Evolutionary conservation across 2,329 filamentous ascomycete genomes (phyloP).

Genomic region (Diaporthe sp.): DNA sequence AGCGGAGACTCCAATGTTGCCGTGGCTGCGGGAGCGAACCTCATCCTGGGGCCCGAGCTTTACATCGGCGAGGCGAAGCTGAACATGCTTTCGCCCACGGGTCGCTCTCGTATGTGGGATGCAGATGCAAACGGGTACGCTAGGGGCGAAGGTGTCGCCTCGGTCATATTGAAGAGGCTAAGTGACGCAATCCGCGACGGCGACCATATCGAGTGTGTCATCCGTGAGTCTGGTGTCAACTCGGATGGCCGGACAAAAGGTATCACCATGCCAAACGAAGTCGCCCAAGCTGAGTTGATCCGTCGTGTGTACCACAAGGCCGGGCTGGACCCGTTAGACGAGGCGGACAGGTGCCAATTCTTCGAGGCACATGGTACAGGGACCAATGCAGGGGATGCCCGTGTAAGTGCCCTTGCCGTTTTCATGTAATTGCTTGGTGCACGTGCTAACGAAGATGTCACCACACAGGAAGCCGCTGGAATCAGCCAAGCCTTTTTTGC

Average conservation of each 20-base stretch:
- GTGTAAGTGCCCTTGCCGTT: no score
- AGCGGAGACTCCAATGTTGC: slow-evolving; percentile 50
- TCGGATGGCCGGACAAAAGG: slow-evolving; percentile 61
- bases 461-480: no score
- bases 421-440: no score
- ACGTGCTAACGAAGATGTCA: no score
- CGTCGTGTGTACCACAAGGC: slow-evolving; percentile 53
- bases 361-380: slow-evolving; percentile 60
- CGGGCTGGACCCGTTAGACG: slow-evolving; percentile 50
- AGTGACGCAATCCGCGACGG: slow-evolving; percentile 61
- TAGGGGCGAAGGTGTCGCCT: slow-evolving; percentile 64
- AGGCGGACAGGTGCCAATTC: slow-evolving; percentile 52
- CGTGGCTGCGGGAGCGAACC: slow-evolving; percentile 48
- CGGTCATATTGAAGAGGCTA: slow-evolving; percentile 61
- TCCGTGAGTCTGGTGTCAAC: slow-evolving; percentile 58
- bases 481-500: no score
- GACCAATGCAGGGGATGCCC: slow-evolving; percentile 43
- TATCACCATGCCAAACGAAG: slow-evolving; percentile 51
- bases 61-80: slow-evolving; percentile 53
- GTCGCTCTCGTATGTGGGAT: slow-evolving; percentile 59
- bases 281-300: slow-evolving; percentile 57
- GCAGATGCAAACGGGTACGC: slow-evolving; percentile 63
- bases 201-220: slow-evolving; percentile 55
- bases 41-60: slow-evolving; percentile 54
- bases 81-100: slow-evolving; percentile 54